Conservation (phyloP, 176 grass and related monocot species). For the Phragmites australis region DNA sequence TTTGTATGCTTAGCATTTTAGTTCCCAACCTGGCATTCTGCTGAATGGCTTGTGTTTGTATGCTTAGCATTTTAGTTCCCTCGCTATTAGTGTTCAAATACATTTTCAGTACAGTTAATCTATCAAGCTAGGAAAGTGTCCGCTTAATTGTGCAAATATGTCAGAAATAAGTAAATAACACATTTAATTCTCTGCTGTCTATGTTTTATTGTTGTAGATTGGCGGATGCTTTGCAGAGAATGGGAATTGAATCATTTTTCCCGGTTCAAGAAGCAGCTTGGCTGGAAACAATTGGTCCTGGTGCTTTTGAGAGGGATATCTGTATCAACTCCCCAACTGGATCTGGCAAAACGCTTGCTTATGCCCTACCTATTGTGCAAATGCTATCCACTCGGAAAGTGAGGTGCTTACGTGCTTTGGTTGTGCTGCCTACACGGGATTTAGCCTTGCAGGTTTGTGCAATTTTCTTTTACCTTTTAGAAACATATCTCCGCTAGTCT, state of each 20-base stretch:
- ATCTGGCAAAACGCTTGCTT: conserved; percentile 90
- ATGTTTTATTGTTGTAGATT: conserved; percentile 52
- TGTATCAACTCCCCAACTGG: conserved; percentile 97
- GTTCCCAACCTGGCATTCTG: not conserved
- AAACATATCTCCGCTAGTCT: not conserved
- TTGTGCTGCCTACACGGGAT: conserved; percentile 87
- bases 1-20: not conserved
- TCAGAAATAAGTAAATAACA: not conserved
- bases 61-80: not conserved
- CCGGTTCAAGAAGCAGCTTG: conserved; percentile 78
- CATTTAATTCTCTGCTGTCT: not conserved
- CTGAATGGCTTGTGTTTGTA: not conserved
- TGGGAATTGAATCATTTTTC: conserved; percentile 76
- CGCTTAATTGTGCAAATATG: not conserved
- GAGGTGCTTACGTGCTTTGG: conserved; percentile 75
- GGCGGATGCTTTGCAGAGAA: conserved; percentile 57
- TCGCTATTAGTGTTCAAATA: not conserved
- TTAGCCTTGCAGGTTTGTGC: conserved; percentile 80
- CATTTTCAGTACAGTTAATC: not conserved
- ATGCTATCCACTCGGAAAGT: conserved; percentile 52
- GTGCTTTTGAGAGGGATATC: conserved; percentile 91
- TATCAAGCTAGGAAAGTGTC: not conserved
- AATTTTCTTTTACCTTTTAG: conserved; percentile 13
- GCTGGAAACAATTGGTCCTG: conserved; percentile 78
- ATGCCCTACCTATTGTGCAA: conserved; percentile 91